phyloP scores from a whole-genome alignment of 73 alveolate genomes.

The Paramecium sonneborni region DNA sequence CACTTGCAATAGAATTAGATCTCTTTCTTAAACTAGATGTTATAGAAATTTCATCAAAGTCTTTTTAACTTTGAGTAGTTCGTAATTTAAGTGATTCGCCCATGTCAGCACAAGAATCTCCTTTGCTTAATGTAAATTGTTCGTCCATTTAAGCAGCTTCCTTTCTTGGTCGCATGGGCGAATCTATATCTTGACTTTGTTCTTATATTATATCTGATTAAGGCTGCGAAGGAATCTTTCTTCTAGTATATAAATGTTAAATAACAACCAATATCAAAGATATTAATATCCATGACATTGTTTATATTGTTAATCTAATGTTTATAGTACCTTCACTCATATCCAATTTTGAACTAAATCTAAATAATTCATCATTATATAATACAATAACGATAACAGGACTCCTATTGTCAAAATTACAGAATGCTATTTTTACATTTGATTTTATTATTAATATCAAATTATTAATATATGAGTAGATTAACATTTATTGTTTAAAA shows the following conservation, averaged over 20 bases:
- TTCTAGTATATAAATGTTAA: not conserved
- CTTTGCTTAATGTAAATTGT: not conserved
- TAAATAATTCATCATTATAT: not conserved
- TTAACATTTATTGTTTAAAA: not conserved
- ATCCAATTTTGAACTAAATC: not conserved
- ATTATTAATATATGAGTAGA: not conserved
- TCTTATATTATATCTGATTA: not conserved
- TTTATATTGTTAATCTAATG: not conserved
- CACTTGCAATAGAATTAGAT: not conserved
- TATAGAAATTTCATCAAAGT: not conserved
- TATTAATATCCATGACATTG: not conserved
- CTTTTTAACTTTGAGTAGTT: not conserved
- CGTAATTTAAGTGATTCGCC: slow-evolving; percentile 35
- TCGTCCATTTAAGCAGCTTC: slow-evolving; percentile 5
- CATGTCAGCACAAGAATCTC: not conserved
- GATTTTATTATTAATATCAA: not conserved
- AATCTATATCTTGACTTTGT: not conserved
- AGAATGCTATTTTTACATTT: not conserved
- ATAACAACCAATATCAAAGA: not conserved
- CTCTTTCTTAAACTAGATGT: slow-evolving; percentile 16
- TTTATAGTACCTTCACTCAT: not conserved
- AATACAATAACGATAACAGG: not conserved
- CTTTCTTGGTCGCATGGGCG: slow-evolving; percentile 47
- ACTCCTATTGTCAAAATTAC: not conserved
- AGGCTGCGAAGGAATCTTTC: slow-evolving; percentile 31